phyloP scores from a whole-genome alignment of 257 asterid genomes.

The Jaltomata sinuosa region DNA sequence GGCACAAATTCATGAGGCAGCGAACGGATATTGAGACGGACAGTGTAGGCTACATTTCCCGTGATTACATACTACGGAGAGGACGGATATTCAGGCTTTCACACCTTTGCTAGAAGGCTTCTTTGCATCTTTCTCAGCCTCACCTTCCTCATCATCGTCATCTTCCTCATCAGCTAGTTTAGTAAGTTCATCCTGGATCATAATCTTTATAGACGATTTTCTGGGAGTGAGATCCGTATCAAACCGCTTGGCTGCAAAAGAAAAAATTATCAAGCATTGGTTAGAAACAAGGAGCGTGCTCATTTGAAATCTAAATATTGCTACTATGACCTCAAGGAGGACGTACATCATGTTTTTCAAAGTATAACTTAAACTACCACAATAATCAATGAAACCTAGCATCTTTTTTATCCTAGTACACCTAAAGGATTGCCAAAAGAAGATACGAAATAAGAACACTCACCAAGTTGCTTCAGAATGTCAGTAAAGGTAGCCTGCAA shows the following conservation, averaged over 20 bases:
- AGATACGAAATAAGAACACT: not conserved
- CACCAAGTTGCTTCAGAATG: slow-evolving; percentile 85
- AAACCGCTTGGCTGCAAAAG: slow-evolving; percentile 48
- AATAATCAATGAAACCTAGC: not conserved
- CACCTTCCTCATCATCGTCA: slow-evolving; percentile 43
- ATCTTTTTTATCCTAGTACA: not conserved
- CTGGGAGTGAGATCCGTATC: slow-evolving; percentile 42
- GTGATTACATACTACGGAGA: not conserved
- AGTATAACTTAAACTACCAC: not conserved
- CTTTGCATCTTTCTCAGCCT: slow-evolving; percentile 21
- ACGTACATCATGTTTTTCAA: not conserved
- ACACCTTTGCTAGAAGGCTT: slow-evolving; percentile 30
- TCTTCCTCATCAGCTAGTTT: slow-evolving; percentile 67
- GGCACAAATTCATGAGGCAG: slow-evolving; percentile 7
- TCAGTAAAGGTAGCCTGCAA: slow-evolving; percentile 94
- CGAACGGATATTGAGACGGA: not conserved
- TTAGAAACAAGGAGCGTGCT: not conserved
- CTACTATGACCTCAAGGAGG: not conserved
- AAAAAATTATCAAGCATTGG: not conserved
- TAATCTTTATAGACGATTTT: slow-evolving; percentile 51
- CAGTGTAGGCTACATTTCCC: not conserved
- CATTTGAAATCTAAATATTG: not conserved
- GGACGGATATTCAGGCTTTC: slow-evolving; percentile 47
- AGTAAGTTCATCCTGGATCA: slow-evolving; percentile 92
- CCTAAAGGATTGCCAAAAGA: not conserved